Evolutionary conservation across 1,284 basidiomycete genomes (phyloP), one percentile per base, ranked within the genome.

Genomic region (Naganishia sp.): DNA sequence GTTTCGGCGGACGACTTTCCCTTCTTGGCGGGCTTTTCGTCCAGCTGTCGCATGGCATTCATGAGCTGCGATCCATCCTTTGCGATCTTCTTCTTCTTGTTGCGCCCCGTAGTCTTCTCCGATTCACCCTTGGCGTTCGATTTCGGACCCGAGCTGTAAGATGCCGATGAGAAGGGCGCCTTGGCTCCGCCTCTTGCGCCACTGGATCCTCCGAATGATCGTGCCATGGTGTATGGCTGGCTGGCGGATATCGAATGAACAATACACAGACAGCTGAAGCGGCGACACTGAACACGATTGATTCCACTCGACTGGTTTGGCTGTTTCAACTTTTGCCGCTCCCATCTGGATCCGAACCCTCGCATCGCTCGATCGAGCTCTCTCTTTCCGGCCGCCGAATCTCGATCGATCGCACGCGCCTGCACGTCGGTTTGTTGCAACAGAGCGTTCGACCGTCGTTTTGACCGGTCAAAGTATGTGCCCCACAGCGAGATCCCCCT

Each of bases 131-230:
- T 47, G 28, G 9, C 31, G 47, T 50, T 50, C 13, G 47, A 35
- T 42, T 61, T 61, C 15, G 58, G 47, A n/a, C 58, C 58, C 3
- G 61, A 63, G 45, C 61, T 63, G 61, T 63, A 63, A 17, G 50
- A 53, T 0, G 61, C 61, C 10, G 61, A 63, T 21, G 61, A 54
- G 52, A 53, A 63, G 11, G 61, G 61, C 10, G 61, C 61, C 21
- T 63, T 63, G 6, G 61, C 58, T 23, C 57, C 57, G 21, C 47
- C 41, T 41, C 58, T 50, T n/a, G 58, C 47, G 35, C 31, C 52
- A 6, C 7, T 54, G 25, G 21, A 15, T 18, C 56, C 56, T 32
- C 56, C 56, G 28, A 61, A 61, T 18, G 58, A 41, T 18, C 58
- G 47, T 42, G 58, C 58, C 58, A 61, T 61, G 49, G 4, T 42